Evolutionary conservation across 164 flowering plant species (phyloP).

Genomic region (Kalanchoe fedtschenkoi): DNA sequence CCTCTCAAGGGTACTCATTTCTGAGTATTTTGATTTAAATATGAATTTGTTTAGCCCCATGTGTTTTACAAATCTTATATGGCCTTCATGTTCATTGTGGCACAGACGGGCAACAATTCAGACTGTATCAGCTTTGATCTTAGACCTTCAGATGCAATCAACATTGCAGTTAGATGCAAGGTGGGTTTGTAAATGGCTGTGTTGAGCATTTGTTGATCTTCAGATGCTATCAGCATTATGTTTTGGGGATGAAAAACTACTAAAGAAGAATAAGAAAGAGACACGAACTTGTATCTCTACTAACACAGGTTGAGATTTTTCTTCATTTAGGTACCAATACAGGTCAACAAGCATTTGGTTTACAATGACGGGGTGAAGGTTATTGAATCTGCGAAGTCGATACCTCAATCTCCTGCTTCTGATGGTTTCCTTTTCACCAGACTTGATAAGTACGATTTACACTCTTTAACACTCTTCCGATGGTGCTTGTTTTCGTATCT

Average conservation of each 20-base stretch:
- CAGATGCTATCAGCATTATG: too few relatives aligned
- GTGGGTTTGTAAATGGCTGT: constrained; percentile 33
- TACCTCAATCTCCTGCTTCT: constrained; percentile 36
- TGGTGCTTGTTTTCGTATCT: background rate
- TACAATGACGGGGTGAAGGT: constrained; percentile 90
- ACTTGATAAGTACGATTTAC: constrained; percentile 50
- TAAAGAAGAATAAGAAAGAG: too few relatives aligned
- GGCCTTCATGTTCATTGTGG: background rate
- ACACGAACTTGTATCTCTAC: background rate
- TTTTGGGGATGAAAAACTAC: too few relatives aligned
- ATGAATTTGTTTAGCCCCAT: background rate
- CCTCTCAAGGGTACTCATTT: background rate
- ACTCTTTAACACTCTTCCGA: background rate
- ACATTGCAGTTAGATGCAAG: constrained; percentile 98
- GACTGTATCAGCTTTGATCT: constrained; percentile 74
- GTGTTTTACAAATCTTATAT: background rate
- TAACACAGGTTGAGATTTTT: background rate
- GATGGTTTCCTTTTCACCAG: constrained; percentile 77
- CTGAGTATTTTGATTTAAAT: background rate
- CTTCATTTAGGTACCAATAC: constrained; percentile 80
- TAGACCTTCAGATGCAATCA: constrained; percentile 97
- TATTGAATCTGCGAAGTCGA: constrained; percentile 55
- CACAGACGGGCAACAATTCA: constrained; percentile 53
- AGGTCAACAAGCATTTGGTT: constrained; percentile 85
- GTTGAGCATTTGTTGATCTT: too few relatives aligned